A percentile compares a stretch with the other conserved stretches of the same genome.
Evolutionary conservation across 2,329 filamentous ascomycete species (phyloP).

Genomic region (Ophiostoma sp.): DNA sequence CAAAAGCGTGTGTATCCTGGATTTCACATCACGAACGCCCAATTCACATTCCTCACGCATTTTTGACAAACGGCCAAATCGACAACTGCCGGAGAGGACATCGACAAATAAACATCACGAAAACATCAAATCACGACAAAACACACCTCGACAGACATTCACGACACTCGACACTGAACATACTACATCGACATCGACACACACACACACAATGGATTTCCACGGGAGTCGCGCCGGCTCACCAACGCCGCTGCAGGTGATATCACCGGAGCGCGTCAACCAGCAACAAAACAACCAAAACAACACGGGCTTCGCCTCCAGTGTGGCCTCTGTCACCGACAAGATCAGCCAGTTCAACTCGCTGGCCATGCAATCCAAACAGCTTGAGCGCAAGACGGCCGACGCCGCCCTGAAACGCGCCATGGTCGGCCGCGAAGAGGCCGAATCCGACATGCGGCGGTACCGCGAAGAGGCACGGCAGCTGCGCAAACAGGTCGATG

Average conservation of each 20-base stretch:
- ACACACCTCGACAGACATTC: background rate
- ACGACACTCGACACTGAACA: constrained; percentile 8
- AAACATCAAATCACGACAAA: background rate
- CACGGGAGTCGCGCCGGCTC: constrained; percentile 54
- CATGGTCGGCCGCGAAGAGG: constrained; percentile 68
- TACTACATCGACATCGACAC: constrained; percentile 16
- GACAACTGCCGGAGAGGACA: background rate
- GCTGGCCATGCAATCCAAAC: constrained; percentile 60
- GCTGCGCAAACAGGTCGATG: constrained; percentile 61
- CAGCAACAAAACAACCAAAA: constrained; percentile 38
- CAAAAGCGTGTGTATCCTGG: background rate
- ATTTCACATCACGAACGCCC: constrained; percentile 7
- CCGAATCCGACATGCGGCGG: constrained; percentile 66
- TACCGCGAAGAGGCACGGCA: constrained; percentile 61
- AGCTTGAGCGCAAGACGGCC: constrained; percentile 63
- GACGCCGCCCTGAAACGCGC: constrained; percentile 67
- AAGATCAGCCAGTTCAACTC: constrained; percentile 73
- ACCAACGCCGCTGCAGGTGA: constrained; percentile 57
- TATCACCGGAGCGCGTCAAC: constrained; percentile 66
- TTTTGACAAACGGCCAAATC: background rate
- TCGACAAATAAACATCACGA: background rate
- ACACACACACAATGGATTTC: constrained; percentile 41
- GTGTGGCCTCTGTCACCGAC: constrained; percentile 55
- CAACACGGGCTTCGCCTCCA: background rate
- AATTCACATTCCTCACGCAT: constrained; percentile 8